phyloP scores from a whole-genome alignment of 2,329 filamentous ascomycete genomes.

The Penicillium brasilianum region DNA sequence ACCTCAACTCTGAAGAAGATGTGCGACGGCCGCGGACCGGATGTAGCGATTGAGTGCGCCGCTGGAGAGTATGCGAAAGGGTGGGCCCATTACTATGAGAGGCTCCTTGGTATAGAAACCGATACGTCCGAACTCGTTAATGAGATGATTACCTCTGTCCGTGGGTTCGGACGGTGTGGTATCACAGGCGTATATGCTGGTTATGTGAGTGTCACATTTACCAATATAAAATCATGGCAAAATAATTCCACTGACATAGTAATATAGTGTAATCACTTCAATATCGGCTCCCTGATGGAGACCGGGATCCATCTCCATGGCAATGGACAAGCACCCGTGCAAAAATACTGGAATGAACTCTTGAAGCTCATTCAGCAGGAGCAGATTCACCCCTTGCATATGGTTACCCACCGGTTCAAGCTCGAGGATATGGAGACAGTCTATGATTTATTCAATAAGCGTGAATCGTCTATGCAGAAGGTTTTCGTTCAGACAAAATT shows the following conservation, averaged over 20 bases:
- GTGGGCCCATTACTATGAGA: slow-evolving; percentile 65
- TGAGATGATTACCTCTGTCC: slow-evolving; percentile 58
- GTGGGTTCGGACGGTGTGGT: slow-evolving; percentile 68
- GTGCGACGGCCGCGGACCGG: slow-evolving; percentile 53
- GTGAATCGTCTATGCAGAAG: slow-evolving; percentile 73
- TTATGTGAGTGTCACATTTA: slow-evolving; percentile 55
- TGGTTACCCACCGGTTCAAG: slow-evolving; percentile 76
- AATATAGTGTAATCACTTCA: slow-evolving; percentile 67
- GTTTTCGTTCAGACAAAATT: slow-evolving; percentile 68
- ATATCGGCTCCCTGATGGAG: slow-evolving; percentile 82
- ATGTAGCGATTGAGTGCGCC: slow-evolving; percentile 73
- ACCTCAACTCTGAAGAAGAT: slow-evolving; percentile 75
- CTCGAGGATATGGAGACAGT: slow-evolving; percentile 73
- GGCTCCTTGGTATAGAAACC: slow-evolving; percentile 72
- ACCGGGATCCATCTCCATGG: slow-evolving; percentile 76
- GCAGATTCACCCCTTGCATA: slow-evolving; percentile 74
- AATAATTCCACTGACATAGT: not conserved
- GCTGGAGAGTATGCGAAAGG: slow-evolving; percentile 68
- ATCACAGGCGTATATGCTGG: slow-evolving; percentile 74
- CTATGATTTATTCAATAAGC: slow-evolving; percentile 64
- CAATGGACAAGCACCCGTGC: slow-evolving; percentile 72
- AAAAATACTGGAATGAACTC: slow-evolving; percentile 82
- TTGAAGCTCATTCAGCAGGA: slow-evolving; percentile 68
- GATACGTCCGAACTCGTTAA: slow-evolving; percentile 73
- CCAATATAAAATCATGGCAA: too few relatives aligned